phyloP scores from a whole-genome alignment of 2,329 filamentous ascomycete genomes.

The Epichloe scottii region DNA sequence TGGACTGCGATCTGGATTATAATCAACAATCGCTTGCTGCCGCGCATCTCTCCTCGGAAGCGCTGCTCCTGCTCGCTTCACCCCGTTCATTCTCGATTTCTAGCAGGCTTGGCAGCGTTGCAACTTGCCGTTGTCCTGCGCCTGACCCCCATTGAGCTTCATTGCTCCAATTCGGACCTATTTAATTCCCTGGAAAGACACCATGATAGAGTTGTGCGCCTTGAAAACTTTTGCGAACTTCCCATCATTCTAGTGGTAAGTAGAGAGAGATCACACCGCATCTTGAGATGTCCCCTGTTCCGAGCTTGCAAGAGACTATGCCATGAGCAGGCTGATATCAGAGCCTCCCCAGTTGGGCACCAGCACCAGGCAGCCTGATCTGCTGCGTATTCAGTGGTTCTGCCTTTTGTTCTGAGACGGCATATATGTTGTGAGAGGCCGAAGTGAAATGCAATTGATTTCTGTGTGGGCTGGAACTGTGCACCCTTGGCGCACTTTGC shows the following conservation, averaged over 20 bases:
- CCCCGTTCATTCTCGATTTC: neutral
- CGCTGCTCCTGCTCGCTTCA: neutral
- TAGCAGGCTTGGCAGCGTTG: neutral
- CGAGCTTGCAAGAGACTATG: neutral
- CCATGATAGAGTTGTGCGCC: constrained; percentile 29
- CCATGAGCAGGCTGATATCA: neutral
- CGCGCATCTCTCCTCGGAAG: constrained; percentile 7
- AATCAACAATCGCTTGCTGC: neutral
- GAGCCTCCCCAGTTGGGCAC: neutral
- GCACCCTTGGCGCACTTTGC: neutral
- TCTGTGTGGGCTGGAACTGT: too few species aligned
- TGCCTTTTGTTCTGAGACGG: too few species aligned
- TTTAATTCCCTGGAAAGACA: constrained; percentile 19
- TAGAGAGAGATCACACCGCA: too few species aligned
- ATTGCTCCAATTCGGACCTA: too few species aligned
- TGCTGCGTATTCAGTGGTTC: neutral
- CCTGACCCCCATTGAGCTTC: constrained; percentile 2
- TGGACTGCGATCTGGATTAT: neutral
- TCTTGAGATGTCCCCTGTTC: constrained; percentile 12
- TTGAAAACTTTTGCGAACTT: constrained; percentile 18
- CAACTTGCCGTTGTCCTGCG: neutral
- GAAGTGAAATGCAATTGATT: too few species aligned
- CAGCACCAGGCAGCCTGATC: neutral
- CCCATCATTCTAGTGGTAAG: constrained; percentile 28
- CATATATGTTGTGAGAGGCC: too few species aligned